Evolutionary conservation across 2,329 filamentous ascomycete genomes (phyloP).

Genomic region (Tolypocladium amazonense): DNA sequence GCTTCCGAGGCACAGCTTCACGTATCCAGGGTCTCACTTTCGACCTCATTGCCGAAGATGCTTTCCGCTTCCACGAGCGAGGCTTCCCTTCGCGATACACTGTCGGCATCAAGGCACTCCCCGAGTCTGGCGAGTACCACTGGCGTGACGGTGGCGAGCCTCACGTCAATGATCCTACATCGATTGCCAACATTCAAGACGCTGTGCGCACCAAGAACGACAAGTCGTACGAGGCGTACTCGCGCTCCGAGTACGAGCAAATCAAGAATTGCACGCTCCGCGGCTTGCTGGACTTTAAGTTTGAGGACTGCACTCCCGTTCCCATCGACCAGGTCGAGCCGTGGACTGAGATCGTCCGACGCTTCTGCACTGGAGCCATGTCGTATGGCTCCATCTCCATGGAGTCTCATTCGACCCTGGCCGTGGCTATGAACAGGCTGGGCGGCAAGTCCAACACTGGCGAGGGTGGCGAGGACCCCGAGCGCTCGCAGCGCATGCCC

Average conservation of each 20-base stretch:
- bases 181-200: constrained; percentile 95
- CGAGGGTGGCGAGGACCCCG: constrained; percentile 91
- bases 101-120: constrained; percentile 64
- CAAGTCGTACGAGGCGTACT: constrained; percentile 97
- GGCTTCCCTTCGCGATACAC: constrained; percentile 78
- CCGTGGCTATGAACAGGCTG: constrained; percentile 92
- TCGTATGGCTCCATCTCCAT: constrained; percentile 98
- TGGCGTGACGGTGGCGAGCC: constrained; percentile 95
- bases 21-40: constrained; percentile 93
- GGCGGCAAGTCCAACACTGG: constrained; percentile 97
- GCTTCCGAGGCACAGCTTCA: constrained; percentile 88
- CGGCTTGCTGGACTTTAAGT: constrained; percentile 91
- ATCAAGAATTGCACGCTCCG: constrained; percentile 95
- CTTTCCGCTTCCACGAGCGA: constrained; percentile 88
- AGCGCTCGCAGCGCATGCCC: constrained; percentile 74
- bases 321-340: constrained; percentile 96
- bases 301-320: constrained; percentile 73
- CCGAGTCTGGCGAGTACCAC: constrained; percentile 94
- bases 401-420: constrained; percentile 93
- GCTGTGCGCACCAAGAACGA: constrained; percentile 95
- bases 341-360: constrained; percentile 94
- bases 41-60: constrained; percentile 85
- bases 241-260: constrained; percentile 83
- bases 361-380: constrained; percentile 96
- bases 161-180: constrained; percentile 88